These are phyloP conservation scores for Lanmaoa rubissima DNA, from an alignment of 768 basidiomycete genomes.

Conservation along the genomic window DNA sequence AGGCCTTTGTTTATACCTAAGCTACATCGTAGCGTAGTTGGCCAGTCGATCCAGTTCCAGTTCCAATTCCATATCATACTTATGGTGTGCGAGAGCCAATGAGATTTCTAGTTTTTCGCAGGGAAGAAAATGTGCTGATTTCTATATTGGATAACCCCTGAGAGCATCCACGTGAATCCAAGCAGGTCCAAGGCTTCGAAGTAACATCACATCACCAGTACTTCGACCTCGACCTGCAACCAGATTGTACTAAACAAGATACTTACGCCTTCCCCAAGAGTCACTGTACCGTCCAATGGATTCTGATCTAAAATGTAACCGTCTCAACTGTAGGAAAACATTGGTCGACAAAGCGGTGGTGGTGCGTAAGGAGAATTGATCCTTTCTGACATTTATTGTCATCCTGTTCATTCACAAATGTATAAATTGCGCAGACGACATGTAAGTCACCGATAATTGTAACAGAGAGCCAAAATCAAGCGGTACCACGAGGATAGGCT, in stretches of 20 bases:
- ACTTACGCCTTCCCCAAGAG: neutral
- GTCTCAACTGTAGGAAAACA: conserved; percentile 67
- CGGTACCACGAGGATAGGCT: conserved; percentile 45
- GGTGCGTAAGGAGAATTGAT: conserved; percentile 43
- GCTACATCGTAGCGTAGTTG: too few relatives aligned
- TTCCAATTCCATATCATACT: too few relatives aligned
- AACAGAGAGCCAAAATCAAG: neutral
- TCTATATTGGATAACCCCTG: conserved; percentile 16
- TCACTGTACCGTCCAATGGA: conserved; percentile 48
- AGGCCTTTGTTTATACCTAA: too few relatives aligned
- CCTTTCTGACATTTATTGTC: neutral
- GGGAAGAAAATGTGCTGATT: neutral
- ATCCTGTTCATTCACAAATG: conserved; percentile 10
- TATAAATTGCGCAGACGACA: conserved; percentile 43
- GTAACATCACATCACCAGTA: too few relatives aligned
- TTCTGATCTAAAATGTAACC: conserved; percentile 73
- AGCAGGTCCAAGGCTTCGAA: neutral
- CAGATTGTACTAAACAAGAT: neutral
- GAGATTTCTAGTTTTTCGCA: neutral
- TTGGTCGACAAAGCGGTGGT: conserved; percentile 82
- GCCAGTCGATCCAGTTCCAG: too few relatives aligned
- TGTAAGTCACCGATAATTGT: conserved; percentile 36
- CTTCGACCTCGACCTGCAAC: neutral
- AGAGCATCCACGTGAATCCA: neutral
- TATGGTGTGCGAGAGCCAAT: neutral